Base-by-base conservation (phyloP, 148 eudicot genomes). In the Persicaria tinctoria region DNA sequence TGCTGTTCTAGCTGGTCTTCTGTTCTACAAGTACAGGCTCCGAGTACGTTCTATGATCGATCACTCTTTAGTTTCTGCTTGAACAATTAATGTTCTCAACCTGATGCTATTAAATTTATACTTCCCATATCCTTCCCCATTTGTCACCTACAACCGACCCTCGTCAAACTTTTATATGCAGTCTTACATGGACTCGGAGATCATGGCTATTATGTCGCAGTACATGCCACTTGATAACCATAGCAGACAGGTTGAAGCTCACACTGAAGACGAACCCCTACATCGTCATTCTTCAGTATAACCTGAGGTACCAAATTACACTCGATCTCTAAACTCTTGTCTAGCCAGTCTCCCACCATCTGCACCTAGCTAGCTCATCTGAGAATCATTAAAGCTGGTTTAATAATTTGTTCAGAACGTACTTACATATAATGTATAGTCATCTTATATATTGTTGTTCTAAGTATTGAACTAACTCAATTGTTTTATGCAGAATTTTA, bases 131-230 rank as follows among this genome's bases (percentile, higher is more conserved):
- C 27, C 27, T 23, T 23, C 27, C 27, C 27, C 27, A 23, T 23
- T 23, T 23, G 27, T 23, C 27, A 23, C 27, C 27, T 23, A 23
- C 27, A 23, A 23, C 27, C 27, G 27, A 23, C 27, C 27, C 27
- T 23, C 27, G 27, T 23, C 27, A 23, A 23, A 8, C 18, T 57
- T 57, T 27, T 20, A 8, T 17, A 17, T 57, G 27, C 27, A 94
- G 98, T 87, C 98, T 68, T 94, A 94, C 80, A 94, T 94, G 98
- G 97, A 94, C 85, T 85, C 95, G 1, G 98, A 94, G 86, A 88
- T 94, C 32, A 88, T 94, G 95, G 90, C 97, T 8, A 94, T 94
- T 62, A 91, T 94, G 98, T 87, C 98, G 8, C 98, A 94, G 71
- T 94, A 94, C 83, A 94, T 94, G 97, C 98, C 98, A 20, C 92